Percentiles rank a stretch among this genome's conserved stretches.
phyloP scores from a whole-genome alignment of 139 green algal species.

The Bryopsis sp. region DNA sequence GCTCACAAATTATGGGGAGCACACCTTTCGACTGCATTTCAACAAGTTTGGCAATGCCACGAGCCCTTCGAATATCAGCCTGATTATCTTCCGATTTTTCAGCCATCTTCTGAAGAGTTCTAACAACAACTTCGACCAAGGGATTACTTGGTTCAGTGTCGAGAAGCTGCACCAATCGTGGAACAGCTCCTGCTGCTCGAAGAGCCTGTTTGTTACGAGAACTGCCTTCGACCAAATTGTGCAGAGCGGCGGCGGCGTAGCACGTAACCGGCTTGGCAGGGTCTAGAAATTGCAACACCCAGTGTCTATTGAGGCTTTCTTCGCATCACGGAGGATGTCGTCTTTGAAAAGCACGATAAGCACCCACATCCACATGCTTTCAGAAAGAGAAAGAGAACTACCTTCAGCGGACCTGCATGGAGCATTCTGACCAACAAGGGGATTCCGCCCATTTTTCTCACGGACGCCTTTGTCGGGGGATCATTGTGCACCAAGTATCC shows the following conservation, averaged over 20 bases:
- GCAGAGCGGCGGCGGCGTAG: conserved; percentile 14
- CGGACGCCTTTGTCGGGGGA: not conserved
- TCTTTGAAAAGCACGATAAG: too few relatives aligned
- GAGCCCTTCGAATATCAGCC: conserved; percentile 3
- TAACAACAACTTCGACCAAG: conserved; percentile 11
- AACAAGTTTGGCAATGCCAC: not conserved
- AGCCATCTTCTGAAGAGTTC: conserved; percentile 11
- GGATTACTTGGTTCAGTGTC: conserved; percentile 12
- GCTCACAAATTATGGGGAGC: too few relatives aligned
- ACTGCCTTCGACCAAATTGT: conserved; percentile 19
- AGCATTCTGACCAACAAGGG: conserved; percentile 17
- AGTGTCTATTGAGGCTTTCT: too few relatives aligned
- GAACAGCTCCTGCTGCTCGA: conserved; percentile 10
- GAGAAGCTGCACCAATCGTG: conserved; percentile 11
- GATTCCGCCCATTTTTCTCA: conserved; percentile 14
- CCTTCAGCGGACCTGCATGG: conserved; percentile 1
- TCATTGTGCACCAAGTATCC: conserved; percentile 18
- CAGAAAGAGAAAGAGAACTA: not conserved
- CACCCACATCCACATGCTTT: not conserved
- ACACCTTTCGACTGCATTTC: conserved; percentile 18
- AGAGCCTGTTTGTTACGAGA: conserved; percentile 12
- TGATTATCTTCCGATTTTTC: conserved; percentile 17
- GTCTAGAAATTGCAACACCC: too few relatives aligned
- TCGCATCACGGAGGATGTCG: too few relatives aligned
- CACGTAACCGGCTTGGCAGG: conserved; percentile 13